A percentile compares a stretch with the other conserved stretches of the same genome.
Conservation (phyloP, 768 basidiomycete genomes). For the Hypsizygus marmoreus region DNA sequence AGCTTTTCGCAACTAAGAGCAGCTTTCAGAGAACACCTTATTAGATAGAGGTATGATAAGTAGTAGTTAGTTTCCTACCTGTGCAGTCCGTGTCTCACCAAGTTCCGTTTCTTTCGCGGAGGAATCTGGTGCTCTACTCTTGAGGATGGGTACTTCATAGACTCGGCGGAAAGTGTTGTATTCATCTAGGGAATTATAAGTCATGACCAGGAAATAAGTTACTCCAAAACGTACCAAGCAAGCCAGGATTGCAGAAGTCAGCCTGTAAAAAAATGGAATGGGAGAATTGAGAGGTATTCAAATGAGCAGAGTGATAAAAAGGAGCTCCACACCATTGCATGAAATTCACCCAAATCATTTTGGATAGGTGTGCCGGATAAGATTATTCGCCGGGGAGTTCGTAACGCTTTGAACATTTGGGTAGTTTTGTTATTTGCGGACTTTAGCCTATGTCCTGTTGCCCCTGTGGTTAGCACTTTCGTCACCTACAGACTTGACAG, state of each 20-base stretch:
- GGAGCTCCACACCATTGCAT: slow-evolving; percentile 86
- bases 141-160: slow-evolving; percentile 87
- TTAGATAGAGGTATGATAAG: too few species aligned
- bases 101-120: slow-evolving; percentile 70
- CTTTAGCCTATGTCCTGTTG: slow-evolving; percentile 84
- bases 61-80: too few species aligned
- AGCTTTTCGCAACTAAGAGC: slow-evolving; percentile 73
- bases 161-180: slow-evolving; percentile 75
- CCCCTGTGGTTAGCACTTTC: not conserved
- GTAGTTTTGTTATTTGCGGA: slow-evolving; percentile 91
- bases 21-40: too few species aligned
- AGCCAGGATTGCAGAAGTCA: slow-evolving; percentile 92
- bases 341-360: slow-evolving; percentile 94
- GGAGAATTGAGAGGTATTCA: too few species aligned
- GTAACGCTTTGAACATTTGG: slow-evolving; percentile 78
- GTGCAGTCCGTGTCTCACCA: slow-evolving; percentile 75
- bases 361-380: slow-evolving; percentile 97
- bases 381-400: slow-evolving; percentile 79
- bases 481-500: not conserved
- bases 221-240: slow-evolving; percentile 66
- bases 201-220: not conserved
- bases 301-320: too few species aligned
- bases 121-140: slow-evolving; percentile 79
- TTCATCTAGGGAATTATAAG: slow-evolving; percentile 51
- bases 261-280: slow-evolving; percentile 46